phyloP scores from a whole-genome alignment of 805 yeast genomes.

The Brettanomyces sp. region DNA sequence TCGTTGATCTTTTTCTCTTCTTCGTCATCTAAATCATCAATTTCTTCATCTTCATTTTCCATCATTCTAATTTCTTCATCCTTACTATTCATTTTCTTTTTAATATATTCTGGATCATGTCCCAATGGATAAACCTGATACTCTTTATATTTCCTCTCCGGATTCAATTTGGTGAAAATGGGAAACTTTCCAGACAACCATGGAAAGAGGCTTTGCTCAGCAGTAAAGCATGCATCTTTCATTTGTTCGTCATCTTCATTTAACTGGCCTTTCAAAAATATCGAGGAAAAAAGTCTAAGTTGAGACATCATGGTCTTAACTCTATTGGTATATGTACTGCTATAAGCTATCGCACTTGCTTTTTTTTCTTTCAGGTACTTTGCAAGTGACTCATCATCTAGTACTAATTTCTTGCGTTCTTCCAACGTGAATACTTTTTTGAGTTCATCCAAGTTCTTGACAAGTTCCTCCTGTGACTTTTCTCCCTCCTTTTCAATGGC shows the following conservation, averaged over 20 bases:
- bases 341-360: slow-evolving; percentile 14
- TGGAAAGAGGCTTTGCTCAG: slow-evolving; percentile 25
- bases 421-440: slow-evolving; percentile 15
- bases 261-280: slow-evolving; percentile 11
- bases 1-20: background rate
- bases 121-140: slow-evolving; percentile 8
- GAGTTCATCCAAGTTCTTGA: slow-evolving; percentile 7
- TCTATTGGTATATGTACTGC: slow-evolving; percentile 16
- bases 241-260: background rate
- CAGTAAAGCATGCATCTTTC: background rate
- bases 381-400: slow-evolving; percentile 18
- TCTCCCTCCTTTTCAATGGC: background rate
- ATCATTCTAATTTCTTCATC: too few relatives aligned
- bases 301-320: slow-evolving; percentile 18
- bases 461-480: background rate
- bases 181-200: slow-evolving; percentile 34
- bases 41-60: too few relatives aligned
- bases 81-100: too few relatives aligned
- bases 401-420: slow-evolving; percentile 14
- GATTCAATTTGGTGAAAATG: slow-evolving; percentile 27
- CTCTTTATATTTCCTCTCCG: slow-evolving; percentile 7
- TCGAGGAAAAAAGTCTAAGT: slow-evolving; percentile 17
- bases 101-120: slow-evolving; percentile 1
- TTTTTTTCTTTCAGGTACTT: slow-evolving; percentile 11
- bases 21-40: background rate